Conservation (phyloP, 441 rosid genomes). For the Adansonia rubrostipa region DNA sequence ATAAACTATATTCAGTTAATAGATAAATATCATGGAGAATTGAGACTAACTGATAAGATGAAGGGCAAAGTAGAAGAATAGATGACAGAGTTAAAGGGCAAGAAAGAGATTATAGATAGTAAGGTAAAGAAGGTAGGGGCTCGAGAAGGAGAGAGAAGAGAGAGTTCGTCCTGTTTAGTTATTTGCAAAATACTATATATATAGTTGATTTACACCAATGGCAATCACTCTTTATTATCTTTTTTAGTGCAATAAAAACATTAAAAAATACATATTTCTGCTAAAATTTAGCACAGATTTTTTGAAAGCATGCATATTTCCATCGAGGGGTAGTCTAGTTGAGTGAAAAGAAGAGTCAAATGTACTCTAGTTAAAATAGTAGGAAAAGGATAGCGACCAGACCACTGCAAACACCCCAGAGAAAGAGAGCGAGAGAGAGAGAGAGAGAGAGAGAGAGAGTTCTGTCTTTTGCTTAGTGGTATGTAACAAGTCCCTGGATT, state of each 20-base stretch:
- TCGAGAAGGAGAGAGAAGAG: conserved; percentile 54
- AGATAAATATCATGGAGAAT: background rate
- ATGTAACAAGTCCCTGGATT: background rate
- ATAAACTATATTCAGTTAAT: conserved; percentile 4
- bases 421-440: conserved; percentile 7
- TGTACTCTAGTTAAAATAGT: conserved; percentile 21
- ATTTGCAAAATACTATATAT: background rate
- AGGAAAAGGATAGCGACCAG: conserved; percentile 30
- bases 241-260: conserved; percentile 13
- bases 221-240: conserved; percentile 20
- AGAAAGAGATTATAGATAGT: conserved; percentile 10
- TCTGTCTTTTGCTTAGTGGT: conserved; percentile 31
- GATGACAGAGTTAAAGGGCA: conserved; percentile 26
- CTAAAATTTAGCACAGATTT: conserved; percentile 29
- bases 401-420: conserved; percentile 26
- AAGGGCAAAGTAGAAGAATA: conserved; percentile 12
- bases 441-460: conserved; percentile 8
- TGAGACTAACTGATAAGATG: conserved; percentile 13
- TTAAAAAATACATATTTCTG: background rate
- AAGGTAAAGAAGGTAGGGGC: conserved; percentile 46
- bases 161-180: background rate
- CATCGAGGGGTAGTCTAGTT: conserved; percentile 33
- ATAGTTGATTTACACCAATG: conserved; percentile 19
- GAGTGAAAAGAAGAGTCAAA: conserved; percentile 64
- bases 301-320: conserved; percentile 13